Evolutionary conservation across 164 flowering plant genomes (phyloP).

Genomic region (Vitis riparia): DNA sequence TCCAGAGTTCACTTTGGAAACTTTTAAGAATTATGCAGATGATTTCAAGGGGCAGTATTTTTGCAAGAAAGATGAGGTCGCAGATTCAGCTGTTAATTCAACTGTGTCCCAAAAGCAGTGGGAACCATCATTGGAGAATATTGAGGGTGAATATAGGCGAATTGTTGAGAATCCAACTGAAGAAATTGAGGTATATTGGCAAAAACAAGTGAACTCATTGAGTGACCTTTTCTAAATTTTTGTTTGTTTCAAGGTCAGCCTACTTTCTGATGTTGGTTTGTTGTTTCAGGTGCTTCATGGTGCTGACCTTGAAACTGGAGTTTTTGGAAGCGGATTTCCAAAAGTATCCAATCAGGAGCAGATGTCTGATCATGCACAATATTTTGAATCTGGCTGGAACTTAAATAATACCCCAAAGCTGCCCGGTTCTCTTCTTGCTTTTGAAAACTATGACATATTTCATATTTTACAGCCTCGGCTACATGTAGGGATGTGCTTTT

Average conservation of each 20-base stretch:
- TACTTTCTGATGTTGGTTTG: slow-evolving; percentile 6
- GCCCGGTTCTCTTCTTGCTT: slow-evolving; percentile 74
- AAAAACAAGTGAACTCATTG: background rate
- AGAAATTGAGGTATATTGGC: slow-evolving; percentile 69
- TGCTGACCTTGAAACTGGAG: slow-evolving; percentile 41
- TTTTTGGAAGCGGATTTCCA: slow-evolving; percentile 69
- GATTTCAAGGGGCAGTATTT: slow-evolving; percentile 47
- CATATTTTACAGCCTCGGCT: slow-evolving; percentile 54
- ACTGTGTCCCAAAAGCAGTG: background rate
- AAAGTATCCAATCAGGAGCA: slow-evolving; percentile 13
- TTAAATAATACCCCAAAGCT: slow-evolving; percentile 60
- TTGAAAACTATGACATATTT: slow-evolving; percentile 48
- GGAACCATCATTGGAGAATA: slow-evolving; percentile 39
- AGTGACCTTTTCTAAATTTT: background rate
- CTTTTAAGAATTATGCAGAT: slow-evolving; percentile 50
- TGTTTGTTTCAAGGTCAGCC: background rate
- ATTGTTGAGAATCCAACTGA: slow-evolving; percentile 71
- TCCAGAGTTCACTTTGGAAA: slow-evolving; percentile 39
- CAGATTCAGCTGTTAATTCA: slow-evolving; percentile 1
- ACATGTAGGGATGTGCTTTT: slow-evolving; percentile 85
- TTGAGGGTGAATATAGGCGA: slow-evolving; percentile 86
- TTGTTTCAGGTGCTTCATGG: slow-evolving; percentile 67
- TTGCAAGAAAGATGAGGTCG: slow-evolving; percentile 12
- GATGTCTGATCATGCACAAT: slow-evolving; percentile 16
- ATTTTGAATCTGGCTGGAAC: slow-evolving; percentile 69